Evolutionary conservation across 768 basidiomycete species (phyloP).

Genomic region (Macrocybe gigantea): DNA sequence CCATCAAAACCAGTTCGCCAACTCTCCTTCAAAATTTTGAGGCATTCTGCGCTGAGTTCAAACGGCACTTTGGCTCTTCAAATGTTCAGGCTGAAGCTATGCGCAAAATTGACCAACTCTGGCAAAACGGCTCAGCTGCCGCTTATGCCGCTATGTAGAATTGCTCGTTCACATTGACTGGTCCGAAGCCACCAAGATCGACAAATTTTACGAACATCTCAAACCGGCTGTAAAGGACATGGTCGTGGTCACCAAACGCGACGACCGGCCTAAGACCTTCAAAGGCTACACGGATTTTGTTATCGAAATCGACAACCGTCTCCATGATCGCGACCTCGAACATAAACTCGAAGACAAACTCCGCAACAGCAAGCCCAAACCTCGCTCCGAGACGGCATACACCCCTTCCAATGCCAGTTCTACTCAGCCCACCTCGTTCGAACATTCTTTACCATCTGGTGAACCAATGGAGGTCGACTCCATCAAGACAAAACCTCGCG

Average conservation of each 20-base stretch:
- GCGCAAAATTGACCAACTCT: constrained; percentile 20
- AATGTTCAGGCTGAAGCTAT: constrained; percentile 19
- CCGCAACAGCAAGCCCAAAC: constrained; percentile 2
- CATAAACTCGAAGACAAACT: background rate
- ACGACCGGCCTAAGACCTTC: constrained; percentile 11
- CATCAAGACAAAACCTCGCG: constrained; percentile 10
- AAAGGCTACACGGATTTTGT: constrained; percentile 12
- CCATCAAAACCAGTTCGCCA: constrained; percentile 11
- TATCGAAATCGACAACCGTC: constrained; percentile 19
- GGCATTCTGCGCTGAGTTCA: constrained; percentile 17
- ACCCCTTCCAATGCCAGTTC: constrained; percentile 2
- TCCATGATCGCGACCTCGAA: constrained; percentile 15
- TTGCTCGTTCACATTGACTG: constrained; percentile 17
- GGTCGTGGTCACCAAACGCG: constrained; percentile 13
- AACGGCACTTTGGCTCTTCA: constrained; percentile 21
- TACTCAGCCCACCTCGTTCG: constrained; percentile 7
- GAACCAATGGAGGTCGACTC: constrained; percentile 28
- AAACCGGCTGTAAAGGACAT: constrained; percentile 22
- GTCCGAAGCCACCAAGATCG: constrained; percentile 26
- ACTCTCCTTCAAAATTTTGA: constrained; percentile 20
- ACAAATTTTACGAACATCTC: constrained; percentile 21
- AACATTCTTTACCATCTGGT: no score
- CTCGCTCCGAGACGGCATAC: background rate
- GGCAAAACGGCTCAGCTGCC: constrained; percentile 22
- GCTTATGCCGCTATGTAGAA: constrained; percentile 21